Base-by-base conservation (phyloP, 768 basidiomycete species). In the Tubosaeta brunneosetosa region DNA sequence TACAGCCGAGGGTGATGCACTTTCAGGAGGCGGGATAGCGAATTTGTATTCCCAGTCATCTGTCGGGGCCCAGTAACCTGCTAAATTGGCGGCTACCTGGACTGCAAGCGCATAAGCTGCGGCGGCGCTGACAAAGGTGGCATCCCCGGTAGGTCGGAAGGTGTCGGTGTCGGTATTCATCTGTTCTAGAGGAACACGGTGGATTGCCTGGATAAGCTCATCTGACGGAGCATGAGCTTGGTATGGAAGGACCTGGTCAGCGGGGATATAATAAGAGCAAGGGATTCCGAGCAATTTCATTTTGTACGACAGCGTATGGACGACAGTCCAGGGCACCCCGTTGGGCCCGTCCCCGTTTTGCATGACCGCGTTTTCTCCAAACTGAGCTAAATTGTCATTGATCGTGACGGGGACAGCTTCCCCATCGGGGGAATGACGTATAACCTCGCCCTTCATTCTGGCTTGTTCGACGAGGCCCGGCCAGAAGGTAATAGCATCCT, bases 31-130 rank as follows among this genome's bases (percentile, higher is more conserved):
- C 0, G 77, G 74, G 41, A 80, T 55, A 8, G 71, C 64, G 58
- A 80, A 79, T 51, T 76, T 78, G 56, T 80, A 81, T 26, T 82
- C 79, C 79, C 82, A 89, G 47, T 87, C 82, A 52, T 90, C 88
- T 5, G 86, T 85, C 1, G 86, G 76, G 33, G 79, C 76, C 86
- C 88, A 93, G 57, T 72, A 85, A 6, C 73, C 72, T 36, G 83
- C 80, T 4, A 91, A 59, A 36, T 75, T 74, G 0, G 84, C 76
- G 0, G 83, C 86, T 29, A 87, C 85, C 62, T 92, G 84, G 11
- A 91, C 69, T 4, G 88, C 89, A 14, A 87, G 68, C 2, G 84
- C 83, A 61, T 79, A 88, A 1, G 90, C 79, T 1, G 81, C 76
- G 7, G 80, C 75, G 7, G 85, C 81, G 1, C 79, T 74, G 4